Conservation (phyloP, 495 filamentous ascomycete genomes). For the Podospora bellae-mahoneyi region DNA sequence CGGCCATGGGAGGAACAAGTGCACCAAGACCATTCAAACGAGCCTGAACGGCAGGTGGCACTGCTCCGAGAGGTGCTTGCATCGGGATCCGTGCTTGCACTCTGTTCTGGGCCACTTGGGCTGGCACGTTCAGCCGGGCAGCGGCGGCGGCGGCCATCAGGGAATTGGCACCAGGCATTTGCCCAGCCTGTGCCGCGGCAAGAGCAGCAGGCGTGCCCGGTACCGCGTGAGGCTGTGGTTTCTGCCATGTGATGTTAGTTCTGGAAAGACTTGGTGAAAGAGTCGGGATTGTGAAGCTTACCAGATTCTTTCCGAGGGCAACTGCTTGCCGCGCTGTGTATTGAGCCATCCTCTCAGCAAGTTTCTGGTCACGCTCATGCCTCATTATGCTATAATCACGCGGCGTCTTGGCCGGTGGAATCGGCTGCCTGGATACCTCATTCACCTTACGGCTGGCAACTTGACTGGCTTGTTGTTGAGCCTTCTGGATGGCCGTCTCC, state of each 20-base stretch:
- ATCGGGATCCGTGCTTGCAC: conserved; percentile 41
- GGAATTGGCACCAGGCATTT: conserved; percentile 40
- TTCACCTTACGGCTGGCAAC: conserved; percentile 69
- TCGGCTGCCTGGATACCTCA: conserved; percentile 59
- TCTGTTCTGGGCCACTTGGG: conserved; percentile 36
- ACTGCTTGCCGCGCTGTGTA: conserved; percentile 57
- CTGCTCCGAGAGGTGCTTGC: conserved; percentile 41
- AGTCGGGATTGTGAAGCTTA: conserved; percentile 36
- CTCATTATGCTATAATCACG: conserved; percentile 86
- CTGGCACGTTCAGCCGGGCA: conserved; percentile 34
- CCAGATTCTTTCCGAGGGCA: conserved; percentile 46
- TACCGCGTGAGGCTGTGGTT: conserved; percentile 38
- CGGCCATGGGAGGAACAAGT: conserved; percentile 59
- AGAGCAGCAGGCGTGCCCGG: conserved; percentile 41
- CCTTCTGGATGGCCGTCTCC: conserved; percentile 79
- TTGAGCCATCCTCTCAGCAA: conserved; percentile 70
- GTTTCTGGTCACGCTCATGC: conserved; percentile 74
- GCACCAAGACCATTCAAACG: conserved; percentile 37
- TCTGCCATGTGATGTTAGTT: conserved; percentile 30
- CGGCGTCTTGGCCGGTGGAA: conserved; percentile 57
- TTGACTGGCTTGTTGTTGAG: conserved; percentile 69
- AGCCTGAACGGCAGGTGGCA: conserved; percentile 36
- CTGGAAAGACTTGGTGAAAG: conserved; percentile 20
- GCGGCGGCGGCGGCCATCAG: conserved; percentile 31
- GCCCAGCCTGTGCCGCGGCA: conserved; percentile 32